A percentile compares a stretch with the other conserved stretches of the same genome.
Conservation (phyloP, 441 rosid species). For the Iberis amara region DNA sequence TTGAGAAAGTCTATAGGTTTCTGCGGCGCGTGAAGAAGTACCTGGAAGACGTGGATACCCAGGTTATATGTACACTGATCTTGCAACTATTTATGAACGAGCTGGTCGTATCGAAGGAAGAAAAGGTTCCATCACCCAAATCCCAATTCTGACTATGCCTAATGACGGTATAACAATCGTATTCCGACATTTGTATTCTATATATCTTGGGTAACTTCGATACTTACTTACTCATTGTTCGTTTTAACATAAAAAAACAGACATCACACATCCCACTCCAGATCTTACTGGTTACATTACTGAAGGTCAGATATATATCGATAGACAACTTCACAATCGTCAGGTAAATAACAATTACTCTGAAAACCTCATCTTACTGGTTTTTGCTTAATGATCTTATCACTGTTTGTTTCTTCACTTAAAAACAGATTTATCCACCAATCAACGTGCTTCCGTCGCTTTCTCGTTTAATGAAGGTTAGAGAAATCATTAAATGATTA, state of each 20-base stretch:
- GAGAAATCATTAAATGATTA: not conserved
- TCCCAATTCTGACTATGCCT: conserved; percentile 98
- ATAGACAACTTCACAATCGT: conserved; percentile 85
- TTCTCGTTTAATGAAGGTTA: conserved; percentile 96
- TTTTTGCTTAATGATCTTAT: too few species aligned
- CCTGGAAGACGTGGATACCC: conserved; percentile 99
- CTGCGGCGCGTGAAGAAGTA: conserved; percentile 99
- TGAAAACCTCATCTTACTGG: too few species aligned
- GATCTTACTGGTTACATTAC: conserved; percentile 99
- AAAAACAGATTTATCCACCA: conserved; percentile 88
- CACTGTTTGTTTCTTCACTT: conserved; percentile 5
- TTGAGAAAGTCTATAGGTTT: conserved; percentile 48
- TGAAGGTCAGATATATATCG: conserved; percentile 97
- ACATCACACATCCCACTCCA: conserved; percentile 96
- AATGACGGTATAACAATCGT: conserved; percentile 66
- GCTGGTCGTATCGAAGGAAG: conserved; percentile 50
- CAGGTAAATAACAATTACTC: conserved; percentile 43
- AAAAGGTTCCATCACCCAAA: conserved; percentile 97
- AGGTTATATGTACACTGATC: conserved; percentile 98
- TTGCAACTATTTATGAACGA: conserved; percentile 95
- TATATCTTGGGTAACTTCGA: too few species aligned
- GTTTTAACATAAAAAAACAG: conserved; percentile 34
- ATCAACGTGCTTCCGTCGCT: conserved; percentile 97
- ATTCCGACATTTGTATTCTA: not conserved
- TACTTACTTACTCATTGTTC: not conserved